phyloP scores from a whole-genome alignment of 75 land plant species.

The Cunninghamia lanceolata region DNA sequence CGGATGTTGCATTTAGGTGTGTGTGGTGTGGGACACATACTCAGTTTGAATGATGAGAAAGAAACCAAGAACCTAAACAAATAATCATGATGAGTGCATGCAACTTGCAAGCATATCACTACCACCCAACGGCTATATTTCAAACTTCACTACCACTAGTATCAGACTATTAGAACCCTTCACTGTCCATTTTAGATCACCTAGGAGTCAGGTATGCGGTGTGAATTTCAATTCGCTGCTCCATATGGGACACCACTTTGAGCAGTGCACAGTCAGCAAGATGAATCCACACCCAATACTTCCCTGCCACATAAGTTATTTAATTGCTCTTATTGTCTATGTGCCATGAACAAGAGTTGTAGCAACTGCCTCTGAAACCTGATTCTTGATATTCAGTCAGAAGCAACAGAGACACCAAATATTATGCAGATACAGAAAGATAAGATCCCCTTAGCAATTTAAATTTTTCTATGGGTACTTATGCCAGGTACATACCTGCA shows the following conservation, averaged over 20 bases:
- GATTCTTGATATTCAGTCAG: not conserved
- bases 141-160: not conserved
- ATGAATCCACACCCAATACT: not conserved
- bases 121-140: conserved; percentile 4
- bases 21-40: not conserved
- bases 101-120: not conserved
- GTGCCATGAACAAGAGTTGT: not conserved
- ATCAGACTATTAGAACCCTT: not conserved
- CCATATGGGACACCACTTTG: not conserved
- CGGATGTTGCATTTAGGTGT: conserved; percentile 5
- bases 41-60: conserved; percentile 3
- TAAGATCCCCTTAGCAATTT: not conserved
- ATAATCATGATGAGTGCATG: not conserved
- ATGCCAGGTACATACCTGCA: not conserved
- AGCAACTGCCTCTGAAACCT: not conserved
- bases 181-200: not conserved
- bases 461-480: not conserved
- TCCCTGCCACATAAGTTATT: not conserved
- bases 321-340: not conserved
- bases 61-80: not conserved
- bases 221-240: not conserved
- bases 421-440: not conserved
- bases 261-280: not conserved
- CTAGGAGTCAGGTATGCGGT: not conserved
- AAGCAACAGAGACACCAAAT: not conserved